Evolutionary conservation across 495 filamentous ascomycete species (phyloP).

Genomic region (Trichoderma parareesei): DNA sequence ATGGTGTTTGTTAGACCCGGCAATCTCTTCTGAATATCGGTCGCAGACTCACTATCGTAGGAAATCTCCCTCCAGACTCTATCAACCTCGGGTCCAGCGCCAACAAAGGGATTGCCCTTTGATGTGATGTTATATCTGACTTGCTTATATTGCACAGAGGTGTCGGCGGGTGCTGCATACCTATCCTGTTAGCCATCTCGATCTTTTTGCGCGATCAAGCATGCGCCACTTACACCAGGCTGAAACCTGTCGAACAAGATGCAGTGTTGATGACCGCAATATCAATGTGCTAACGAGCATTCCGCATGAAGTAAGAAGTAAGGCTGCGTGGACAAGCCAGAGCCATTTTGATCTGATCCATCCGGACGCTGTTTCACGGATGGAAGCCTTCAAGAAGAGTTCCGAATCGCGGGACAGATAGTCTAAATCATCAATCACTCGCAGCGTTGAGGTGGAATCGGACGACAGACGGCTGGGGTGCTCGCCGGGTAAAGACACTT

Average conservation of each 20-base stretch:
- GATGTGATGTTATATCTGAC: background rate
- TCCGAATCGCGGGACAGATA: background rate
- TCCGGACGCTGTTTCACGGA: background rate
- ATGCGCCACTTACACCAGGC: background rate
- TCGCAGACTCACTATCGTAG: background rate
- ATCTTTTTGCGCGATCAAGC: background rate
- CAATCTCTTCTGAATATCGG: background rate
- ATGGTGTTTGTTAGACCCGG: background rate
- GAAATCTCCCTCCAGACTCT: background rate
- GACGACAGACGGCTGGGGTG: background rate
- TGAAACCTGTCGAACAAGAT: background rate
- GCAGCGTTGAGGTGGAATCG: background rate
- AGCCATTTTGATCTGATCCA: background rate
- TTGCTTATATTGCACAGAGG: background rate
- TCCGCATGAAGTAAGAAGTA: background rate
- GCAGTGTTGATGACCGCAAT: background rate
- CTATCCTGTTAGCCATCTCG: background rate
- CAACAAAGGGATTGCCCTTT: background rate
- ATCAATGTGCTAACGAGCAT: background rate
- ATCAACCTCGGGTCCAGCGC: background rate
- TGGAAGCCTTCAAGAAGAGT: background rate
- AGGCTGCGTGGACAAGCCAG: background rate
- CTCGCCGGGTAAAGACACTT: slow-evolving; percentile 1
- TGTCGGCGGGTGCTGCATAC: background rate
- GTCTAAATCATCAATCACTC: background rate